Base-by-base conservation (phyloP, 805 yeast genomes). In the Yarrowia keelungensis region DNA sequence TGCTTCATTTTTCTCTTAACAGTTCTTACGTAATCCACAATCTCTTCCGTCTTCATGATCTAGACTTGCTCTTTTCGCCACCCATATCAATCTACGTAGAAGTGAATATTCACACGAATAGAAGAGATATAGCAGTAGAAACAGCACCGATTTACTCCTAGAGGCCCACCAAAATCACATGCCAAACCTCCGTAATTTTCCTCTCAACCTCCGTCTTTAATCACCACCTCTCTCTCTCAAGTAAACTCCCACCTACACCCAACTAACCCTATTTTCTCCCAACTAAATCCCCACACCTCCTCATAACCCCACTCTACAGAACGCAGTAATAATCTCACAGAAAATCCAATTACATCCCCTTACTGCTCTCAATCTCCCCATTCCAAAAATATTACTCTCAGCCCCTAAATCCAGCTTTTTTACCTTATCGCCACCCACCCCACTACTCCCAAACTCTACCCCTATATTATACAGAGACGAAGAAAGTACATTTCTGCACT, bases 401-500 rank as follows among this genome's bases (percentile, higher is more conserved):
- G 2, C 16, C 26, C 35, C 12, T 15, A 26, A 49, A 2, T 12
- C 16, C 45, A 5, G 22, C 59, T 16, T 39, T 53, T 22, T 35
- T 22, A 1, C 5, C n/a, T 49, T 50, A 2, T 38, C 59, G 42
- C 59, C 59, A 53, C 45, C 32, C 42, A 2, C 3, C n/a, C 53
- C 38, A 11, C 16, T 26, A 14, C 53, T 49, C 39, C 42, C 56
- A 51, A 51, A 49, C 53, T 15, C 41, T 35, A 50, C 59, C 59
- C 59, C 59, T 39, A 36, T 38, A 56, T 56, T 42, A 14, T 43
- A 16, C 10, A 8, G 36, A 19, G 47, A 7, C 39, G 36, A 35
- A 58, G 43, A 58, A 58, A 38, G 59, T 53, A 53, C 59, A 53
- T 26, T 53, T 53, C 59, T 53, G 59, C 59, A 53, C 59, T 53